Conservation (phyloP, 192 early-diverging fungal species). For the Coemansia guatemalensis region DNA sequence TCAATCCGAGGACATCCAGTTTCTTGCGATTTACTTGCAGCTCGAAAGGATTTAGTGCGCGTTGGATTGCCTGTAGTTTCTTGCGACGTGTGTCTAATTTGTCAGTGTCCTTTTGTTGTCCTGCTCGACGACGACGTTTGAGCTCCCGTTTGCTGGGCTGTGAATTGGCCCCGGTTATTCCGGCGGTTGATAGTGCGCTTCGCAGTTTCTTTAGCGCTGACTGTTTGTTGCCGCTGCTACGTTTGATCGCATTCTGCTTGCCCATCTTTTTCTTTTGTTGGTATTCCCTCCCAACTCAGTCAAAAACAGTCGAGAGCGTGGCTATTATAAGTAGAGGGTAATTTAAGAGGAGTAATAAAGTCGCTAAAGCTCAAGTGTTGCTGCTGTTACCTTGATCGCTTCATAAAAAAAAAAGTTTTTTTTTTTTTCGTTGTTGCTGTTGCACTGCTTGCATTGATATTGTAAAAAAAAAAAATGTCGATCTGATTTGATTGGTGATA, state of each 20-base stretch:
- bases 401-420: too few species aligned
- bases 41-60: conserved; percentile 86
- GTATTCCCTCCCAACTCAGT: too few species aligned
- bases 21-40: conserved; percentile 77
- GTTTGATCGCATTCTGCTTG: conserved; percentile 13
- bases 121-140: conserved; percentile 51
- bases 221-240: conserved; percentile 25
- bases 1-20: conserved; percentile 80
- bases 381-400: too few species aligned
- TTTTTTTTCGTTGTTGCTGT: too few species aligned
- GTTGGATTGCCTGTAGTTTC: conserved; percentile 46
- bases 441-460: too few species aligned
- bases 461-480: too few species aligned
- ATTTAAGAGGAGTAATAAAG: too few species aligned
- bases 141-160: conserved; percentile 67
- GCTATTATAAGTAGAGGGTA: too few species aligned
- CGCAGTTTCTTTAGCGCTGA: conserved; percentile 86
- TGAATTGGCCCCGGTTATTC: conserved; percentile 70
- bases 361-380: too few species aligned
- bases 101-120: conserved; percentile 46
- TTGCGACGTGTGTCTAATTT: conserved; percentile 35
- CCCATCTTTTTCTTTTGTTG: conserved; percentile 2
- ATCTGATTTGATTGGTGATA: too few species aligned
- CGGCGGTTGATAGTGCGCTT: conserved; percentile 71
- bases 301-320: too few species aligned